phyloP scores from a whole-genome alignment of 192 early-diverging fungal species.

The Backusella sp. region DNA sequence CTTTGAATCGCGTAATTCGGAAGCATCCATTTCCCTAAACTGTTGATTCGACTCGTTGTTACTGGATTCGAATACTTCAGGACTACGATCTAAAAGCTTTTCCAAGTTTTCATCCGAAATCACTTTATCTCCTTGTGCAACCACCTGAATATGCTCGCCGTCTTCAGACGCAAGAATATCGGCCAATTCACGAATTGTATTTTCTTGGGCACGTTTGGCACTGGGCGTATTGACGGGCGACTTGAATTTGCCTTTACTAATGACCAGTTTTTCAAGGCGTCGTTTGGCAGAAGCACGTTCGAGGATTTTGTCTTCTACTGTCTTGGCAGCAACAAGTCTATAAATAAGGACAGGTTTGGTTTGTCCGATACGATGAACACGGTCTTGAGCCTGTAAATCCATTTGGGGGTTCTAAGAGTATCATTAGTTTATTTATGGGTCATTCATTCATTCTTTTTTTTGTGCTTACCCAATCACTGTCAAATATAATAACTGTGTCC shows the following conservation, averaged over 20 bases:
- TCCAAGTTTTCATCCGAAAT: conserved; percentile 60
- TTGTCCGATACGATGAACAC: conserved; percentile 97
- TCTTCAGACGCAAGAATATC: conserved; percentile 75
- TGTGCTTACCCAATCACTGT: conserved; percentile 82
- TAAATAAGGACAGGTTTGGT: conserved; percentile 90
- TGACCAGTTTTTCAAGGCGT: conserved; percentile 92
- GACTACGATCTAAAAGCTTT: conserved; percentile 53
- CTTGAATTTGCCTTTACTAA: conserved; percentile 83
- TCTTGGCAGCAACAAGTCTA: conserved; percentile 79
- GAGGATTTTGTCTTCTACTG: conserved; percentile 83
- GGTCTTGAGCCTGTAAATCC: conserved; percentile 95
- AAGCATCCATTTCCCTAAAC: conserved; percentile 46
- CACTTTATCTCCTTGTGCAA: conserved; percentile 52
- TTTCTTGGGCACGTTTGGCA: conserved; percentile 34
- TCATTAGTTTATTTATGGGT: background rate
- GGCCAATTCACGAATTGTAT: conserved; percentile 65
- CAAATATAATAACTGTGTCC: conserved; percentile 95
- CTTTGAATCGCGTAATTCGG: conserved; percentile 45
- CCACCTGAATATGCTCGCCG: conserved; percentile 60
- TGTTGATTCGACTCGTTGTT: conserved; percentile 27
- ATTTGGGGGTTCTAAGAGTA: conserved; percentile 89
- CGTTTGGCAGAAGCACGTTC: conserved; percentile 81
- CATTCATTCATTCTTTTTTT: background rate
- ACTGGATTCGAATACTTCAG: conserved; percentile 38
- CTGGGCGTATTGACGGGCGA: conserved; percentile 30